phyloP scores from a whole-genome alignment of 108 stramenopile species.

The Skeletonema costatum region DNA sequence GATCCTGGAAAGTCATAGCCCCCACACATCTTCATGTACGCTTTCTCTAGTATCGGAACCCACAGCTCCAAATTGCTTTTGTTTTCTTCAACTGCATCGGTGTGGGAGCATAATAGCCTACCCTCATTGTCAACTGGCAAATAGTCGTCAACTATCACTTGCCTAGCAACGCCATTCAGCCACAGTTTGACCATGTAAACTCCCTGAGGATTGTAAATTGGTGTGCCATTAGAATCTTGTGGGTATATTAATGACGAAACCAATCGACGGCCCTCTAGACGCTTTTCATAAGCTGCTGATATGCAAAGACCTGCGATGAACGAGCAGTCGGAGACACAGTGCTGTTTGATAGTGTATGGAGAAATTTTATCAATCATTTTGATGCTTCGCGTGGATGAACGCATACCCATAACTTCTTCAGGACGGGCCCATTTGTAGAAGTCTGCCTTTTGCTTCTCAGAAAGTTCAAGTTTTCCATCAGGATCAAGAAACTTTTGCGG shows the following conservation, averaged over 20 bases:
- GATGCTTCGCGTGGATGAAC: conserved; percentile 10
- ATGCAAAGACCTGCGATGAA: conserved; percentile 93
- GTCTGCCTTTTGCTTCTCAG: conserved; percentile 56
- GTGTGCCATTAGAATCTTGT: conserved; percentile 64
- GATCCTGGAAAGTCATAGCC: conserved; percentile 95
- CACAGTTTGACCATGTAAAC: conserved; percentile 95
- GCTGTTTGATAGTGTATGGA: conserved; percentile 78
- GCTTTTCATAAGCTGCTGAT: conserved; percentile 81
- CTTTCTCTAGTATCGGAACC: conserved; percentile 95
- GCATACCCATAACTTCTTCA: conserved; percentile 58
- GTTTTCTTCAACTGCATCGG: conserved; percentile 11
- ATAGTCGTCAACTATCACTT: conserved; percentile 90
- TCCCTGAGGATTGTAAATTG: conserved; percentile 86
- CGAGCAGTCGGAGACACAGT: conserved; percentile 91
- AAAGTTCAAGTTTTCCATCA: conserved; percentile 59
- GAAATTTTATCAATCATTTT: conserved; percentile 59
- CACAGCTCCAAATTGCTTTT: conserved; percentile 75
- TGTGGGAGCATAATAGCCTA: conserved; percentile 81
- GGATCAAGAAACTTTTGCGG: conserved; percentile 51
- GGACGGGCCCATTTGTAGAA: conserved; percentile 80
- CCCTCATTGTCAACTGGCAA: conserved; percentile 80
- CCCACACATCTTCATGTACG: conserved; percentile 91
- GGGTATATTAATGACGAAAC: conserved; percentile 82
- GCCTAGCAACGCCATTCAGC: conserved; percentile 88
- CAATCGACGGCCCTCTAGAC: conserved; percentile 58